Conservation (phyloP, 2,329 filamentous ascomycete genomes). For the Harringtonia lauricola region DNA sequence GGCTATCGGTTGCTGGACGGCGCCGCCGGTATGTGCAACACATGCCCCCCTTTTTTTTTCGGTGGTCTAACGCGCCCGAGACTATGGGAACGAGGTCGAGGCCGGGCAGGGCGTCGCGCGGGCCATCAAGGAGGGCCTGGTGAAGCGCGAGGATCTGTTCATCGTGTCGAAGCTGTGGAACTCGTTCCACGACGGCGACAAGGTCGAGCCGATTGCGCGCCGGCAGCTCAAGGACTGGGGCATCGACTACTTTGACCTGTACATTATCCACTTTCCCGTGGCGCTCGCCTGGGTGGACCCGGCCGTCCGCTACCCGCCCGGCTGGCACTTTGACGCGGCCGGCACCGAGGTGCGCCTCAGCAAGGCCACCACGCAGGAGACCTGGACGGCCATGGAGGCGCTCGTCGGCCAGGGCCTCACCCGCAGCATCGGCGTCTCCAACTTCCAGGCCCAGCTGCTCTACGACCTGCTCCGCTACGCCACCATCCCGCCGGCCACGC, state of each 20-base stretch:
- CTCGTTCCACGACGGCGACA: constrained; percentile 73
- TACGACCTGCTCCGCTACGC: constrained; percentile 74
- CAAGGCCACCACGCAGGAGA: constrained; percentile 67
- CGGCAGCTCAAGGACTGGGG: constrained; percentile 75
- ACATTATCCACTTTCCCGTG: constrained; percentile 82
- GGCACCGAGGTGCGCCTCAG: constrained; percentile 45
- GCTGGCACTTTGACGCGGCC: constrained; percentile 59
- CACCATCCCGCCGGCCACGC: constrained; percentile 59
- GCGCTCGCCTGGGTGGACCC: constrained; percentile 80
- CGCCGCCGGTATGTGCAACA: constrained; percentile 39
- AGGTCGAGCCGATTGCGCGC: constrained; percentile 63
- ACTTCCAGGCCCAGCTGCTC: constrained; percentile 69
- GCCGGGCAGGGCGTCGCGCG: constrained; percentile 65
- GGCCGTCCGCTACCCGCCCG: constrained; percentile 64
- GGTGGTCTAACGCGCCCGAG: constrained; percentile 24
- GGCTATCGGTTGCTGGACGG: constrained; percentile 52
- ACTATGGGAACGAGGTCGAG: constrained; percentile 77
- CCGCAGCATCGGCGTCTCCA: constrained; percentile 68
- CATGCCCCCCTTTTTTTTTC: neutral
- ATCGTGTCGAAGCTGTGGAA: constrained; percentile 92
- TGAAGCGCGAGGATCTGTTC: constrained; percentile 81
- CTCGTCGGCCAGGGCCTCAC: constrained; percentile 59
- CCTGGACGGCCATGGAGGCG: constrained; percentile 70
- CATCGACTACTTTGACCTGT: constrained; percentile 83
- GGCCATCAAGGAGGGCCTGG: constrained; percentile 70